Base-by-base conservation (phyloP, 1,284 basidiomycete genomes). In the Pseudozyma tsukubaensis region DNA sequence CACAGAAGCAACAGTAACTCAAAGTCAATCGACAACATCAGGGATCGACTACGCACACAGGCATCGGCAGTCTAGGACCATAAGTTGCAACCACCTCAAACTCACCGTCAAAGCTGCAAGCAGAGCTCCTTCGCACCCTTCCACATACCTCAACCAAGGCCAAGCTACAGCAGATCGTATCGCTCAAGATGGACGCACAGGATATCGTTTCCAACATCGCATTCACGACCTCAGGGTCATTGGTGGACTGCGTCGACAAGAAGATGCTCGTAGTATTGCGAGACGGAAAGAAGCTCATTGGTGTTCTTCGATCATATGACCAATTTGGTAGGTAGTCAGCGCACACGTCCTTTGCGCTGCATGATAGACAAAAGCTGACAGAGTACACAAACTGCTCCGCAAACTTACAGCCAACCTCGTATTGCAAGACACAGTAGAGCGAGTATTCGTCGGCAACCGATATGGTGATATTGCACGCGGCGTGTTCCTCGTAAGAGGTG, bases 221-320 rank as follows among this genome's bases (percentile, higher is more conserved):
- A 21, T 84, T 84, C 56, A 84, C 83, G 5, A 84, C 83, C 47
- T 83, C 81, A 8, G 83, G 83, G 42, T 78, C 83, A 11, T 64
- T 84, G 9, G 81, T 83, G 18, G 83, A 84, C 42, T 78, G 78
- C 49, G 79, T 83, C 34, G 83, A 84, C 61, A 84, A 97, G 88
- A 99, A 98, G 90, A 96, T 99, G 89, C 89, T 99, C 59, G 95
- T 98, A 56, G 90, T 98, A 77, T 88, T 99, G 65, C 89, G 97
- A 85, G 97, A 99, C 85, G 97, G 97, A 54, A 89, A 94, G 80
- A 99, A 98, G 86, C 88, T 98, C 45, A 92, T 97, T 78, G 97
- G 97, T 36, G 94, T 99, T 36, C 87, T 99, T 77, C 88, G 97
- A 59, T 97, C 94, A 21, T 99, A 99, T 85, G 97, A 99, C 87